A percentile compares a stretch with the other conserved stretches of the same genome.
Evolutionary conservation across 139 green algal genomes (phyloP).

Genomic region (Desmodesmus armatus): DNA sequence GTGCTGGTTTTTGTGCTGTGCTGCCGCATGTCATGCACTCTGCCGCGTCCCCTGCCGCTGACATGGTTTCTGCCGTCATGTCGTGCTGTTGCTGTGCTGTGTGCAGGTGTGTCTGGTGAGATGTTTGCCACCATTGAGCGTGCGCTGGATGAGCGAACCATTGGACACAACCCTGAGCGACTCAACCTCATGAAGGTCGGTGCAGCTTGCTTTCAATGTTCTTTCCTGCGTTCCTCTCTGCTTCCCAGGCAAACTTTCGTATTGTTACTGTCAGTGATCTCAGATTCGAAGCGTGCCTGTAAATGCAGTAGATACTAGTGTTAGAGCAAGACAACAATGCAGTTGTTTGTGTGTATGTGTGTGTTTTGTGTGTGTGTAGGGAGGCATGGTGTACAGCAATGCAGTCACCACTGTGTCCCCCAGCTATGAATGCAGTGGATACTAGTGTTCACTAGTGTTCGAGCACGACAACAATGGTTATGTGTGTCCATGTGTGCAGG

Average conservation of each 20-base stretch:
- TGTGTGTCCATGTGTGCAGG: constrained; percentile 54
- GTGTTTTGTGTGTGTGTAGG: constrained; percentile 50
- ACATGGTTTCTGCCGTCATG: background rate
- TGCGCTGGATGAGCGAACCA: constrained; percentile 96
- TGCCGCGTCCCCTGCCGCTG: too few species aligned
- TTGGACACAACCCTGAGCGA: constrained; percentile 97
- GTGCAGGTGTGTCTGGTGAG: constrained; percentile 77
- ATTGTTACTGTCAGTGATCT: too few species aligned
- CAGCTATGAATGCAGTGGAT: constrained; percentile 73
- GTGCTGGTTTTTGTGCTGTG: background rate
- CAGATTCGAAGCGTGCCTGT: background rate
- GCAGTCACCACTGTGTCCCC: constrained; percentile 93
- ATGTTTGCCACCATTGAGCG: constrained; percentile 84
- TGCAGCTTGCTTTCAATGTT: too few species aligned
- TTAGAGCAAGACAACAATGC: background rate
- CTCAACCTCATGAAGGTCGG: constrained; percentile 93
- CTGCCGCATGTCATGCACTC: background rate
- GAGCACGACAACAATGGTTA: too few species aligned
- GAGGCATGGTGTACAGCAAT: constrained; percentile 94
- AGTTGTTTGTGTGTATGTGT: background rate
- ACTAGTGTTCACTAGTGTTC: background rate
- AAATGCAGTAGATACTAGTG: background rate
- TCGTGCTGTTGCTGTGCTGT: background rate
- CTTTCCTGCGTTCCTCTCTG: too few species aligned
- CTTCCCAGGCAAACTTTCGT: too few species aligned